Conservation (phyloP, 2,329 filamentous ascomycete species). For the Colletotrichum tabaci region DNA sequence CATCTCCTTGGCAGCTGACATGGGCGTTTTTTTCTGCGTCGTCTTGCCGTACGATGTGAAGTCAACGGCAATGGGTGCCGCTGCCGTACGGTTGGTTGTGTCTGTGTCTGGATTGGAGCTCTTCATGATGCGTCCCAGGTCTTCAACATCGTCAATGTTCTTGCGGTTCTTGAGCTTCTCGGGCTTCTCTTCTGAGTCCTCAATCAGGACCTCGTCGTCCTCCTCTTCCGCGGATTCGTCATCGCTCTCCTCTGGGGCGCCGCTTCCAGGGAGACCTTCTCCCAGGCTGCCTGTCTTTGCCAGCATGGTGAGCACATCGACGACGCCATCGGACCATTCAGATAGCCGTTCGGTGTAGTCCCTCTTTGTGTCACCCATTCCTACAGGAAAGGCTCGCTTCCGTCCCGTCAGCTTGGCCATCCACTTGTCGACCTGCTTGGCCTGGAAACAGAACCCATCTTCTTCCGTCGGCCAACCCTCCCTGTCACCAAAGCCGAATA, state of each 20-base stretch:
- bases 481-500: slow-evolving; percentile 93
- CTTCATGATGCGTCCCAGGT: slow-evolving; percentile 78
- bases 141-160: slow-evolving; percentile 84
- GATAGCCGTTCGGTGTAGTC: slow-evolving; percentile 76
- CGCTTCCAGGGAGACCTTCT: slow-evolving; percentile 82
- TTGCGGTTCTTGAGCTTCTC: slow-evolving; percentile 58
- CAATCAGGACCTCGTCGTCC: slow-evolving; percentile 67
- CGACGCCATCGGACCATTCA: slow-evolving; percentile 85
- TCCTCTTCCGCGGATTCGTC: slow-evolving; percentile 77
- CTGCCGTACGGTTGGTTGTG: slow-evolving; percentile 50
- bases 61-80: slow-evolving; percentile 79
- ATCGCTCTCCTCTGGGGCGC: slow-evolving; percentile 87
- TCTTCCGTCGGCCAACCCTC: slow-evolving; percentile 94
- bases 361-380: slow-evolving; percentile 87
- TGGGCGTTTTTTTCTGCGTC: slow-evolving; percentile 60
- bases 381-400: slow-evolving; percentile 90
- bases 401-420: slow-evolving; percentile 93
- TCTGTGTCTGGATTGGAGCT: slow-evolving; percentile 57
- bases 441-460: slow-evolving; percentile 94
- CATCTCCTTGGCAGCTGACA: slow-evolving; percentile 84
- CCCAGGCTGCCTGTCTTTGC: slow-evolving; percentile 72
- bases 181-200: slow-evolving; percentile 59
- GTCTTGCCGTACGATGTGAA: slow-evolving; percentile 81
- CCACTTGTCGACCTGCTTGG: slow-evolving; percentile 92
- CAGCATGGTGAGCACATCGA: slow-evolving; percentile 78